Base-by-base conservation (phyloP, 2,329 filamentous ascomycete genomes). In the Aspergillus alliaceus region DNA sequence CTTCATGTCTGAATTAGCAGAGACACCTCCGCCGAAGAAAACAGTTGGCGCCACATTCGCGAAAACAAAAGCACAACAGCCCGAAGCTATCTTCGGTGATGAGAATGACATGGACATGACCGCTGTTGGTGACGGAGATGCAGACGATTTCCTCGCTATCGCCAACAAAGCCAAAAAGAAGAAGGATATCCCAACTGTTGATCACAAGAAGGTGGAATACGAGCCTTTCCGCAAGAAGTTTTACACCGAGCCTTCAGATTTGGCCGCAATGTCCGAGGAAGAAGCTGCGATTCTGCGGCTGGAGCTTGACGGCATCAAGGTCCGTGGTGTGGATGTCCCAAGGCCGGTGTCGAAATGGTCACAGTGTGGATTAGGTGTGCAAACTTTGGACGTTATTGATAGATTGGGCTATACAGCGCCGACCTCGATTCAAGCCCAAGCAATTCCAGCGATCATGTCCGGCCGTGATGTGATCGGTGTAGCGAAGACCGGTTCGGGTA, bases 311-410 rank as follows among this genome's bases (percentile, higher is more conserved):
- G 93, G 92, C 48, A 98, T 99, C 77, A 97, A 96, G 72, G 91
- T 98, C 40, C 86, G 89, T 58, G 92, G 93, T 59, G 87, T 91
- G 64, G 86, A 96, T 66, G 87, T 96, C 4, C 95, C 95, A 1
- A 96, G 93, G 68, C 95, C 95, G 4, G 93, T 99, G 9, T 89
- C 91, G 68, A 97, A 96, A 75, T 99, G 93, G 91, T 93, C 93
- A 0, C 93, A 98, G 69, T 96, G 93, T 71, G 95, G 95, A 47
- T 83, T 97, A 50, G 91, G 92, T 15, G 86, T 91, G 29, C 90
- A 93, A 67, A 93, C 91, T 6, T 79, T 97, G 54, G 91, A 97
- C 67, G 89, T 96, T 35, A 88, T 99, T 61, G 85, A 88, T 37
- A 85, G 84, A 53, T 79, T 97, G 35, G 90, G 90, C 6, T 99